Evolutionary conservation across 2,329 filamentous ascomycete genomes (phyloP), one percentile per base, ranked within the genome.

Genomic region (Colletotrichum orchidophilum): DNA sequence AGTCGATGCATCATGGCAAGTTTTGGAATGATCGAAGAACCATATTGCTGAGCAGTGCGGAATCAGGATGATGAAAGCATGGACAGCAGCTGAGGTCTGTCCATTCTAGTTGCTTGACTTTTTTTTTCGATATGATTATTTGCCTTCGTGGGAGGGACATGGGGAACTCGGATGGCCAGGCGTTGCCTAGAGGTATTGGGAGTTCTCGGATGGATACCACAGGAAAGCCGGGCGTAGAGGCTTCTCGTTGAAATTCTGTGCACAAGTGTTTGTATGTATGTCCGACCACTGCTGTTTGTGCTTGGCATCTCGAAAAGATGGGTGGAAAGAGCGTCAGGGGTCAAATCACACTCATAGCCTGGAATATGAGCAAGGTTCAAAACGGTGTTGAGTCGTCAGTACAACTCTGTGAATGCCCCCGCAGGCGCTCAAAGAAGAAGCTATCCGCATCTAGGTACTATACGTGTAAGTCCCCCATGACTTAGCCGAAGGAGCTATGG

Each of bases 201-300:
- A 63, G 60, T 63, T 62, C 27, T 53, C 31, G 60, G 49, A 54
- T 63, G 52, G 49, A 63, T 63, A 63, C 60, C 60, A 63, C 60
- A 29, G 11, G n/a, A 27, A 29, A 54, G 24, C 49, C 49, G 6
- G 49, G 49, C 26, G 21, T 13, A 9, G 9, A 12, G 31, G 60
- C 26, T 42, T 54, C 26, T 61, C 24, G 31, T 31, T 21, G 31
- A 33, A 33, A 54, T 54, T 21, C 15, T 54, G 24, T 63, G 60
- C 39, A 63, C 26, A 49, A 53, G 60, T 63, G 29, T 63, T 53
- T 29, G 21, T 53, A 21, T 29, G 21, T 39, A 29, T 63, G 13
- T 29, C 27, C 21, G 49, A 35, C 49, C 26, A 54, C 31, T 39
- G 26, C 31, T 15, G 24, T 11, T 54, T 21, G n/a, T 21, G 60